Evolutionary conservation across 805 yeast species (phyloP).

Genomic region (Wickerhamiella brachini): DNA sequence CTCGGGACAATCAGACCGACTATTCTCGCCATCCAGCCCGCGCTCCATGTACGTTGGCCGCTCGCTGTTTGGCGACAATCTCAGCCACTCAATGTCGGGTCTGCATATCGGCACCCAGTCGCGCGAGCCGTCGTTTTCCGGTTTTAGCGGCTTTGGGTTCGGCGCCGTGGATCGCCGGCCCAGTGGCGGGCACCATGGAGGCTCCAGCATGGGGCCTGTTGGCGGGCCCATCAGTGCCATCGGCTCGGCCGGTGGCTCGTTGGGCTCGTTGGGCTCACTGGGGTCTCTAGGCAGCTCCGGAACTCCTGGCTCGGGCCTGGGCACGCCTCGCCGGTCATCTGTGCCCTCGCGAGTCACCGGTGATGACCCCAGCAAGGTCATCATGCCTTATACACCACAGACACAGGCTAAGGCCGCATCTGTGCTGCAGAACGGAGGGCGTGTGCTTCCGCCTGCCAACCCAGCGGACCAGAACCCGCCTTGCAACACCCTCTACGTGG

Average conservation of each 20-base stretch:
- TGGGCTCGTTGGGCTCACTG: not conserved
- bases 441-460: slow-evolving; percentile 45
- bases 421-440: slow-evolving; percentile 27
- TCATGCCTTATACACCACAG: slow-evolving; percentile 22
- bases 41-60: not conserved
- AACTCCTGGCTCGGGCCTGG: not conserved
- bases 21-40: slow-evolving; percentile 2
- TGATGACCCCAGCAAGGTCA: slow-evolving; percentile 14
- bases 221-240: not conserved
- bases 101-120: not conserved
- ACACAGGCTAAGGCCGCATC: slow-evolving; percentile 23
- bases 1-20: not conserved
- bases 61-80: slow-evolving; percentile 1
- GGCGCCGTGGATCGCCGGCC: slow-evolving; percentile 1
- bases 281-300: too few relatives aligned
- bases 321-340: not conserved
- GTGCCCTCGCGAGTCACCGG: not conserved
- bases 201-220: not conserved
- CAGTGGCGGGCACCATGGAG: not conserved
- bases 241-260: not conserved
- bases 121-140: not conserved
- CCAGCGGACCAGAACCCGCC: slow-evolving; percentile 99
- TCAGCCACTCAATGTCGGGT: not conserved
- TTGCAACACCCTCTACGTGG: slow-evolving; percentile 92
- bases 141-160: not conserved